Evolutionary conservation across 2,329 filamentous ascomycete genomes (phyloP).

Genomic region (Penicillium sp.): DNA sequence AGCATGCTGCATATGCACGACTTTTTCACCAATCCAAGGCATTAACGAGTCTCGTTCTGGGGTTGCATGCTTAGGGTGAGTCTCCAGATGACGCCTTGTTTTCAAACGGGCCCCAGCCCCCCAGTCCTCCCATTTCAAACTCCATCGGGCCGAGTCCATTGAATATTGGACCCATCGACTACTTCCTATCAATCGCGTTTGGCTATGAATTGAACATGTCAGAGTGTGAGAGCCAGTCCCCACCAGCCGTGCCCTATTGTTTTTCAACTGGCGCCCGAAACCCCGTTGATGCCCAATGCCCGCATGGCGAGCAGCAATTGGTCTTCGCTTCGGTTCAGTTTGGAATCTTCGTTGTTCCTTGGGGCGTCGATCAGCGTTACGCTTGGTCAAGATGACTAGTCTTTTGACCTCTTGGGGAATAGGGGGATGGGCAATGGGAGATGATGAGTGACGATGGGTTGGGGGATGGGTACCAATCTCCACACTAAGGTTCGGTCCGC

Average conservation of each 20-base stretch:
- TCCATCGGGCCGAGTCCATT: neutral
- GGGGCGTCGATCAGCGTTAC: slow-evolving; percentile 18
- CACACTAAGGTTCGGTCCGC: slow-evolving; percentile 32
- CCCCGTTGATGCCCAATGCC: slow-evolving; percentile 32
- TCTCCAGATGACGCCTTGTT: slow-evolving; percentile 9
- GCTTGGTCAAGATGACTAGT: slow-evolving; percentile 1
- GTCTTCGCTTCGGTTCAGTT: slow-evolving; percentile 27
- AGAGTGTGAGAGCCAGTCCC: slow-evolving; percentile 19
- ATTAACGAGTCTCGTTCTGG: neutral
- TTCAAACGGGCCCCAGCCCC: neutral
- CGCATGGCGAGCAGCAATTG: slow-evolving; percentile 28
- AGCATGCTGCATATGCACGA: slow-evolving; percentile 7
- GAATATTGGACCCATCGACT: slow-evolving; percentile 14
- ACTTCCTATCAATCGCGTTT: slow-evolving; percentile 12
- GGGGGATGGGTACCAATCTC: slow-evolving; percentile 28
- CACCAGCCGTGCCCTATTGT: slow-evolving; percentile 21
- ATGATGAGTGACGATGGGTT: neutral
- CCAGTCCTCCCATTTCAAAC: neutral
- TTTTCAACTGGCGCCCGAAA: slow-evolving; percentile 24
- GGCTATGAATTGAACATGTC: slow-evolving; percentile 30
- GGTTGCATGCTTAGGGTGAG: slow-evolving; percentile 1
- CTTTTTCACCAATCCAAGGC: neutral
- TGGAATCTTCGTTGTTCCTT: slow-evolving; percentile 27
- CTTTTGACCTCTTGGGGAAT: neutral
- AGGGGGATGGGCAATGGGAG: neutral